Base-by-base conservation (phyloP, 2,329 filamentous ascomycete genomes). In the Fusarium subglutinans region DNA sequence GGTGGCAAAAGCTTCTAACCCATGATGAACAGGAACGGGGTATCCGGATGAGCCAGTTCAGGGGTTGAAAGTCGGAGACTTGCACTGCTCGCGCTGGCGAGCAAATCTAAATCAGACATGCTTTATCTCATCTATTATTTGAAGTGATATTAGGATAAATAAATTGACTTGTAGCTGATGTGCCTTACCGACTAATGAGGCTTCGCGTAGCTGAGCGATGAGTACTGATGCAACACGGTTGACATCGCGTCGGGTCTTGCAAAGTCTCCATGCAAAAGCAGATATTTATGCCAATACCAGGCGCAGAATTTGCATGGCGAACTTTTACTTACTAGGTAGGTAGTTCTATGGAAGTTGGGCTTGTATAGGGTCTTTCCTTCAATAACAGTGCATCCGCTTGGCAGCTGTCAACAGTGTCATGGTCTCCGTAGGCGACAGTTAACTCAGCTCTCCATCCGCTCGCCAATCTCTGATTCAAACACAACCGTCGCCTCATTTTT, bases 51-150 rank as follows among this genome's bases (percentile, higher is more conserved):
- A 20, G 13, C 30, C 30, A 26, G 6, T 20, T 37, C n/a, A 26
- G n/a, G 30, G 48, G n/a, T 22, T 35, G 17, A 6, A 11, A 14
- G 17, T 37, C 17, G 8, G 8, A 24, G 30, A 20, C 15, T 26
- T 47, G 24, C 5, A 13, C 18, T 20, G 26, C 44, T 45, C 24
- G 24, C 18, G 8, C 17, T 14, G 17, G 24, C 3, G n/a, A 51
- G 48, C 15, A 35, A 15, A 0, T 24, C 24, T 17, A 4, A 54
- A 5, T 38, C 8, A 51, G 8, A 4, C 8, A 11, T 44, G 0
- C 5, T 24, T 2, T 18, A 30, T 0, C 14, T 2, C 6, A 24
- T 20, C 0, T 3, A 20, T 10, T 2, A 10, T 18, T 14, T 12
- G 6, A 24, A 14, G 1, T 3, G 2, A 35, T 1, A 10, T 14